Conservation (phyloP, 257 asterid genomes). For the Salvia miltiorrhiza region DNA sequence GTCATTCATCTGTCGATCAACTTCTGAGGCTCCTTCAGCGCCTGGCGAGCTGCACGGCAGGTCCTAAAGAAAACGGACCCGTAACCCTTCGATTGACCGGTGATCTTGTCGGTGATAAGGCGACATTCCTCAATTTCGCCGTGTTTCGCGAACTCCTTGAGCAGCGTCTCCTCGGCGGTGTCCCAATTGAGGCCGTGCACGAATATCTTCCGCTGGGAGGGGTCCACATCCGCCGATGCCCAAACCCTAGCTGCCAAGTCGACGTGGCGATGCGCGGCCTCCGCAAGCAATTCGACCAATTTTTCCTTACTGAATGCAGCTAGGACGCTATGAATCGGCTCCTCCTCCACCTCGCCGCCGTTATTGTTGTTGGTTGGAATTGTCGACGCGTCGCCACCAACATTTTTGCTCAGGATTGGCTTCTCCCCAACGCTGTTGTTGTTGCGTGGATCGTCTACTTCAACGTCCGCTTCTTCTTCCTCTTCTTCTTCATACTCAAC, state of each 20-base stretch:
- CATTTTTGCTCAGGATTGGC: background rate
- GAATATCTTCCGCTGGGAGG: constrained; percentile 18
- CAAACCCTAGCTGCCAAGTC: constrained; percentile 24
- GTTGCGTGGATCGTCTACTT: background rate
- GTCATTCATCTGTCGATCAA: constrained; percentile 6
- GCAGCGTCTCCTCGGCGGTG: constrained; percentile 1
- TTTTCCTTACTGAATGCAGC: constrained; percentile 5
- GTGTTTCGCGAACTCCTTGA: constrained; percentile 2
- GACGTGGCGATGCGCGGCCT: constrained; percentile 12
- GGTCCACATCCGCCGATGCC: constrained; percentile 13
- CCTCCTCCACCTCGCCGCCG: background rate
- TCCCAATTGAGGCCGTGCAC: constrained; percentile 19
- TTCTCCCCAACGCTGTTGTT: background rate
- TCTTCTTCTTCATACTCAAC: background rate
- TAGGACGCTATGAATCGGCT: constrained; percentile 4
- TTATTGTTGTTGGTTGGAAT: background rate
- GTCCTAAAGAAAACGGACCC: constrained; percentile 8
- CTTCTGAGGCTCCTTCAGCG: constrained; percentile 18
- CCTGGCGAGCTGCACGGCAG: constrained; percentile 13
- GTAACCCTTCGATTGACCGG: constrained; percentile 9
- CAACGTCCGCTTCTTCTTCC: background rate
- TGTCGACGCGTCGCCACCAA: background rate
- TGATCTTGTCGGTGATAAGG: background rate
- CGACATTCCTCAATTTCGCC: constrained; percentile 24
- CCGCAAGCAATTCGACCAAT: constrained; percentile 2